Conservation (phyloP, 2,329 filamentous ascomycete species). For the Clarireedia paspali region DNA sequence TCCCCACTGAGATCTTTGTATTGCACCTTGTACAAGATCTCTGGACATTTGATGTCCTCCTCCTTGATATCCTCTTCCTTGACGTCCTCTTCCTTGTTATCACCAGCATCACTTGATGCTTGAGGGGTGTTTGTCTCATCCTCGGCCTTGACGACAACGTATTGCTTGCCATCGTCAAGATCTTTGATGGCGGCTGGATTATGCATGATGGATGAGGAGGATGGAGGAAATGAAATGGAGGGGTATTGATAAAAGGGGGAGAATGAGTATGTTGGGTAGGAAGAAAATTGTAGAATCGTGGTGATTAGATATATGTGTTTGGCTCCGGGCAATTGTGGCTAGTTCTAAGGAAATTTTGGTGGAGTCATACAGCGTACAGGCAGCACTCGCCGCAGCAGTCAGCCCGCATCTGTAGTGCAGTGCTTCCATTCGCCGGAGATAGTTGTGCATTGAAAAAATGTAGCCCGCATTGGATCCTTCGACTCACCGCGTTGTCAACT, state of each 20-base stretch:
- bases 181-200: neutral
- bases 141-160: conserved; percentile 16
- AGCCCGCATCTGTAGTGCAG: neutral
- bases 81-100: conserved; percentile 10
- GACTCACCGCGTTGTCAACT: conserved; percentile 2
- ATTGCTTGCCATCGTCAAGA: conserved; percentile 12
- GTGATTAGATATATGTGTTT: neutral
- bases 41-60: conserved; percentile 14
- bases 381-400: conserved; percentile 8
- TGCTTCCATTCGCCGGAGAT: conserved; percentile 4
- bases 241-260: neutral
- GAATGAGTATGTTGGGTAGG: neutral
- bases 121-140: conserved; percentile 6
- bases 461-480: neutral
- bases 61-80: conserved; percentile 5
- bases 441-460: neutral
- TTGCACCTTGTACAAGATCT: conserved; percentile 20
- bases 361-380: neutral
- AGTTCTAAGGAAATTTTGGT: neutral
- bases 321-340: neutral
- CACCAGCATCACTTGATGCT: conserved; percentile 10
- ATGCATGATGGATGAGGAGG: conserved; percentile 8
- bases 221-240: neutral
- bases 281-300: neutral
- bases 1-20: conserved; percentile 19